Evolutionary conservation across 352 stramenopile genomes (phyloP).

Genomic region (Peronospora destructor): DNA sequence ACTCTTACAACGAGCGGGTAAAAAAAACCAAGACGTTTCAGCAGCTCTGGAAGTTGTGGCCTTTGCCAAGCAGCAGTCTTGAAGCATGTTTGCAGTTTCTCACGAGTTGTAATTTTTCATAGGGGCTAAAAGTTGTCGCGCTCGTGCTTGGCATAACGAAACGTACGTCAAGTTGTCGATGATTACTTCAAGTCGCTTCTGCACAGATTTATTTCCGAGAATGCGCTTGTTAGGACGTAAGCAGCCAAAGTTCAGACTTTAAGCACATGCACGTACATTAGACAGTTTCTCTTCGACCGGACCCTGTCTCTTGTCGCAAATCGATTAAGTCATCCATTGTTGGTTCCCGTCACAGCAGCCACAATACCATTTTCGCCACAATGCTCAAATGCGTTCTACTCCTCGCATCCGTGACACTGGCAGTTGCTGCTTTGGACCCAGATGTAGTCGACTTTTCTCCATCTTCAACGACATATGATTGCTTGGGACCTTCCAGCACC

Average conservation of each 20-base stretch:
- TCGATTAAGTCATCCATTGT: constrained; percentile 1
- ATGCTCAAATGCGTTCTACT: constrained; percentile 22
- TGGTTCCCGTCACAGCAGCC: constrained; percentile 3
- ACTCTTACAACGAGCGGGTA: not conserved
- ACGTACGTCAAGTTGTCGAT: not conserved
- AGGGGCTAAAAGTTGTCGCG: not conserved
- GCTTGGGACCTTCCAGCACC: constrained; percentile 19
- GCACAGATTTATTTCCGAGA: not conserved
- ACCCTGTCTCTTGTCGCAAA: constrained; percentile 2
- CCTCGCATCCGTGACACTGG: constrained; percentile 4
- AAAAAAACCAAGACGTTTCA: not conserved
- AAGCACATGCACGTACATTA: not conserved
- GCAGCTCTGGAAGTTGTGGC: not conserved
- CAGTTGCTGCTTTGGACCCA: not conserved
- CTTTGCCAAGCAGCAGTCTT: not conserved
- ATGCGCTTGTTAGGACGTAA: not conserved
- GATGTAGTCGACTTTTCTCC: not conserved
- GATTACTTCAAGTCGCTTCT: not conserved
- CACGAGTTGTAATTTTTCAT: not conserved
- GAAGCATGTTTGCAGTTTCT: not conserved
- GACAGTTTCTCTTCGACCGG: not conserved
- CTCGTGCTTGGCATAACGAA: not conserved
- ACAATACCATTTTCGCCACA: not conserved
- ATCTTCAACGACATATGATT: constrained; percentile 23
- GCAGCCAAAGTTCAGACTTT: not conserved